These are phyloP conservation scores for Dunaliella primolecta DNA, from an alignment of 139 green algal genomes.

Conservation along the genomic window DNA sequence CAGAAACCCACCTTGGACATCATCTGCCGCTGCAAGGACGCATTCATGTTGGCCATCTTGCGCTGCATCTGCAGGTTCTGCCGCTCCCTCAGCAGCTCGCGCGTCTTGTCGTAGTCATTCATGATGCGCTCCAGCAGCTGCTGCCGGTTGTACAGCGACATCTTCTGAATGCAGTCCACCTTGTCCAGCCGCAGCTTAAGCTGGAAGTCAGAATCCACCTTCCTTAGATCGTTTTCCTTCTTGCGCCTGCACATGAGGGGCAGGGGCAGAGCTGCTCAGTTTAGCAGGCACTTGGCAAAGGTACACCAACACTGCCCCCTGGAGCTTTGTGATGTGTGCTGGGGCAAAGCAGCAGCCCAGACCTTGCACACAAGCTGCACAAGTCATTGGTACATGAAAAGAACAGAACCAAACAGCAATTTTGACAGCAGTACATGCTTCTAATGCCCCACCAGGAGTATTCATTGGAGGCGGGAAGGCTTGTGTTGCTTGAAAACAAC, in stretches of 20 bases:
- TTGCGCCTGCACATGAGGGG: slow-evolving; percentile 45
- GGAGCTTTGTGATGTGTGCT: too few species aligned
- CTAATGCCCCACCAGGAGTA: too few species aligned
- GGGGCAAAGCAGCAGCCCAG: too few species aligned
- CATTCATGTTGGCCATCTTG: slow-evolving; percentile 76
- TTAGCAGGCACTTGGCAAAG: too few species aligned
- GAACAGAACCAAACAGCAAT: too few species aligned
- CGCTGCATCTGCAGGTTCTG: slow-evolving; percentile 58
- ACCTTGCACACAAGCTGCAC: too few species aligned
- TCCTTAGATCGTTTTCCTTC: slow-evolving; percentile 52
- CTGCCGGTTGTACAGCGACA: slow-evolving; percentile 59
- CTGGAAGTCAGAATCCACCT: slow-evolving; percentile 52
- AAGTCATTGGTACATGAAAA: too few species aligned
- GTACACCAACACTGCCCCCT: too few species aligned
- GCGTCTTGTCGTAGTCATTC: slow-evolving; percentile 57
- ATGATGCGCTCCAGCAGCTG: slow-evolving; percentile 74
- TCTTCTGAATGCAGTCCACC: slow-evolving; percentile 71
- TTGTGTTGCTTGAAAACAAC: too few species aligned
- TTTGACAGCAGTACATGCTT: too few species aligned
- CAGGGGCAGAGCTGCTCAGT: too few species aligned
- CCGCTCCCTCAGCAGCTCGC: slow-evolving; percentile 47
- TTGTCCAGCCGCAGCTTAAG: slow-evolving; percentile 57
- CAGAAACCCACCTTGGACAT: slow-evolving; percentile 21
- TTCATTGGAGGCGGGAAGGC: too few species aligned
- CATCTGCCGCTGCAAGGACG: slow-evolving; percentile 65